Evolutionary conservation across 768 basidiomycete species (phyloP), one percentile per base, ranked within the genome.

Genomic region (Phaeolepiota aurea): DNA sequence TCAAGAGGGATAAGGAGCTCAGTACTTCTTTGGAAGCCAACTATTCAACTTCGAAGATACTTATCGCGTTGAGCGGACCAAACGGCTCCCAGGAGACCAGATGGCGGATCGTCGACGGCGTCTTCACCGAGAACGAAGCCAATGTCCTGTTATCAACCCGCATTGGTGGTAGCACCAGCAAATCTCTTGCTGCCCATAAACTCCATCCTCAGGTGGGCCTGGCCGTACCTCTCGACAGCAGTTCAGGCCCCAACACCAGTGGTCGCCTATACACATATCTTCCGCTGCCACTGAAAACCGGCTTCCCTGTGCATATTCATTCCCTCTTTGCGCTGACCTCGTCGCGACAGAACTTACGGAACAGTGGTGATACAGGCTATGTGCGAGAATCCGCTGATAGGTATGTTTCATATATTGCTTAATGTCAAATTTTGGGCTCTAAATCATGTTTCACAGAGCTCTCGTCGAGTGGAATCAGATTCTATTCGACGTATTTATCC

Each of bases 251-350:
- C 7, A 32, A 38, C 2, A 44, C 32, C 1, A 38, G 44, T n/a
- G 74, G 74, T 1, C 57, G 68, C 3, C 54, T 77, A 10, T 77
- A 73, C 49, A 73, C 72, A 0, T 69, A 59, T 32, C 63, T 75
- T 4, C 73, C 72, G 0, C 53, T 77, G 0, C 74, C 75, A 0
- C 52, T 75, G 16, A 44, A 47, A 1, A 74, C 74, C 0, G 58
- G 60, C 3, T 72, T 72, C 39, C 64, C 66, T 0, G 55, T 59
- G 3, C 73, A 75, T 43, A 44, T 74, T 2, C 71, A 77, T 44
- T 69, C 58, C 0, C 43, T 68, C 2, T 73, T 77, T 43, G 68
- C 73, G 0, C 50, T 77, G 11, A 69, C 70, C 0, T 56, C 59
- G 5, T 66, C 64, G 0, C 51, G 75, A 11, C 69, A 74, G 39